Base-by-base conservation (phyloP, 1,284 basidiomycete genomes). In the Inonotus obliquus region DNA sequence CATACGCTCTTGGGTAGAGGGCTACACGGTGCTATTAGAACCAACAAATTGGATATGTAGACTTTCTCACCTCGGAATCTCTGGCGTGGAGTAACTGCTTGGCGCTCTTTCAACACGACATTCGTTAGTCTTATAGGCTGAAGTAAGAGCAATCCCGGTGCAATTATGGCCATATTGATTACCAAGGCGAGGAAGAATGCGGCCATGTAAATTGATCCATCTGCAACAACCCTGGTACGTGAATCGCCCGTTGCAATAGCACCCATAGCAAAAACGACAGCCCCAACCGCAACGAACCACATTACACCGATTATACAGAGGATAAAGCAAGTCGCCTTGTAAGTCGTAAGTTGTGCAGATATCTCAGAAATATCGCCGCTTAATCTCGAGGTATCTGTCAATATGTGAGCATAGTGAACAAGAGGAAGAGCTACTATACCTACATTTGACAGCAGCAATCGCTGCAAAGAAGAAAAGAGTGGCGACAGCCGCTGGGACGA, bases 131-230 rank as follows among this genome's bases (percentile, higher is more conserved):
- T 79, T 23, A 80, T 65, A 2, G 89, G 89, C 69, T 91, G 89
- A 6, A 93, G 76, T 65, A 92, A 67, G 44, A 89, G 79, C 19
- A 91, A 69, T 11, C 81, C 90, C 17, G 91, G 91, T 38, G 85
- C 76, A 38, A 89, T 81, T 58, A 91, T 78, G 11, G 88, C 87
- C n/a, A 86, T 72, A 67, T 81, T 87, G 61, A 91, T 70, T 25
- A 90, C 70, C 48, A 92, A 74, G 13, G 84, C 76, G 60, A 92
- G 78, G 32, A 83, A 77, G 41, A 88, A 77, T 54, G 82, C 77
- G 70, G 82, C 79, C 76, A 88, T 85, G 71, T 88, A 91, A 51
- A 91, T 81, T 1, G 84, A 77, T 1, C 91, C 91, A 68, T 86
- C 82, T 1, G 87, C 85, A 4, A 92, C 75, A 1, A 80, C 76